Evolutionary conservation across 306 rosid genomes (phyloP).

Genomic region (Urtica urens): DNA sequence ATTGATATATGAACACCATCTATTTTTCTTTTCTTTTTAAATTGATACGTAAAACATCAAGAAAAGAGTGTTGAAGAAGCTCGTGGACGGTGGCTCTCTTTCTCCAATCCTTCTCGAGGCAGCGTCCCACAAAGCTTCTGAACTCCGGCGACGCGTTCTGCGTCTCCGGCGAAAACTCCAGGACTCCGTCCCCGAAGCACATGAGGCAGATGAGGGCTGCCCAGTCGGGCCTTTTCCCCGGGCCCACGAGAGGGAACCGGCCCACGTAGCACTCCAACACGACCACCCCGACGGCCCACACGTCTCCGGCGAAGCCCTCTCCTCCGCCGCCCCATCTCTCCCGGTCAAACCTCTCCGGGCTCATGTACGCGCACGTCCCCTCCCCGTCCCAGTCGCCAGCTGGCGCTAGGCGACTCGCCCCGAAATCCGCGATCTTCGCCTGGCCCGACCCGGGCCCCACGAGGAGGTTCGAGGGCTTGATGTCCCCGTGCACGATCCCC

Average conservation of each 20-base stretch:
- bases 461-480: constrained; percentile 57
- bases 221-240: constrained; percentile 48
- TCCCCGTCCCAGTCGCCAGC: constrained; percentile 4
- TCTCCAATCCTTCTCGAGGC: constrained; percentile 69
- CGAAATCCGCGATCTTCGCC: constrained; percentile 71
- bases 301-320: constrained; percentile 45
- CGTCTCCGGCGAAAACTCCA: constrained; percentile 43
- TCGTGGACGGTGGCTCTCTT: constrained; percentile 44
- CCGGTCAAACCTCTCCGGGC: constrained; percentile 63
- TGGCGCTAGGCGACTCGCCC: constrained; percentile 36
- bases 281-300: constrained; percentile 56
- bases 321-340: constrained; percentile 38
- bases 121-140: constrained; percentile 33
- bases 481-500: constrained; percentile 60
- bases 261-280: constrained; percentile 44
- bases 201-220: constrained; percentile 47
- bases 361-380: constrained; percentile 63
- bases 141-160: constrained; percentile 36
- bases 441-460: constrained; percentile 35
- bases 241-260: constrained; percentile 35
- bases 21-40: too few species aligned
- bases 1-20: too few species aligned
- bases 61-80: constrained; percentile 53
- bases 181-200: constrained; percentile 38
- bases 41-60: constrained; percentile 15